Evolutionary conservation across 148 eudicot species (phyloP), one percentile per base, ranked within the genome.

Genomic region (Silene latifolia): DNA sequence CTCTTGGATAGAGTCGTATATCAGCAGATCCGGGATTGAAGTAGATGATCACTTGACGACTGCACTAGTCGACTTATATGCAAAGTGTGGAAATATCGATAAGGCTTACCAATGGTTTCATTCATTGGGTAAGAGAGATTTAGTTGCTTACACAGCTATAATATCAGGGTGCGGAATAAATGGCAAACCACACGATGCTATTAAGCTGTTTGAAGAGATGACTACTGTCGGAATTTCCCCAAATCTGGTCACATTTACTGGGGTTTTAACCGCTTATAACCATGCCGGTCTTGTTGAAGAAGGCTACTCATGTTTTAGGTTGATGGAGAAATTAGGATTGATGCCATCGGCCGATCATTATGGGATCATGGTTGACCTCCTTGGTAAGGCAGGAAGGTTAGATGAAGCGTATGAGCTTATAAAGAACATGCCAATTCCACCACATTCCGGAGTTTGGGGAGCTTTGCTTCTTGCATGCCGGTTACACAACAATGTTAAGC

Each of bases 381-480:
- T 93, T 61, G 93, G 98, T n/a, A 79, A 88, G 76, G 87, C 89
- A 19, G 97, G 98, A 20, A 79, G 88, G 69, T 74, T 93, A 77
- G 76, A 87, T 13, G 98, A 87, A 72, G 98, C 98, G 53, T 83
- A 90, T 66, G 82, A 83, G 29, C 80, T 93, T 65, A 88, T 93
- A 64, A 85, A 88, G 80, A 81, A 83, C 75, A 93, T 93, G 98
- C 90, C 93, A 12, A 81, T 87, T 79, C 73, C 81, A 51, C 97
- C 98, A 21, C 90, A 89, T 83, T 84, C 91, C 35, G 94, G 98
- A 47, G 93, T 93, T 57, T 91, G 98, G 97, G 98, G 97, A 60
- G 97, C 97, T 19, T 80, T 93, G 87, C 93, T 91, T 76, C 88
- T 85, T 73, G 90, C 89, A 69, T 93, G 97, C 66, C 89, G 86